Conservation (phyloP, 2,329 filamentous ascomycete genomes). For the Ilyonectria mors-panacis region DNA sequence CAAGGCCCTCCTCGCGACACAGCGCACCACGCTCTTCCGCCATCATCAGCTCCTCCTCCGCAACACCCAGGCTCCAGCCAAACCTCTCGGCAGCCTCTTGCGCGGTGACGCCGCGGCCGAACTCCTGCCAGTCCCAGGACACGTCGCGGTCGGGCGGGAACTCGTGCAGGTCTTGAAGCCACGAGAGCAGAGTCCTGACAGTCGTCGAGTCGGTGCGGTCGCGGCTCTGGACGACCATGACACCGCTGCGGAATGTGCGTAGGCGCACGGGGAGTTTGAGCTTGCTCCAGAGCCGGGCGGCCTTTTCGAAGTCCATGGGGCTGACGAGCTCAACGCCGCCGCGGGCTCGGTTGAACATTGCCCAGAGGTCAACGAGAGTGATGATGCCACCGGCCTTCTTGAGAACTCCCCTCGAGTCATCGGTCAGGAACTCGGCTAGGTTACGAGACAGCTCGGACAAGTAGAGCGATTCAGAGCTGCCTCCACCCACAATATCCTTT, state of each 20-base stretch:
- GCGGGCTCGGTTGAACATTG: conserved; percentile 92
- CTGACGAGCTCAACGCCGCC: conserved; percentile 96
- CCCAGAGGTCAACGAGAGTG: conserved; percentile 92
- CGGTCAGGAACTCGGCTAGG: conserved; percentile 89
- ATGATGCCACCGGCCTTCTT: conserved; percentile 89
- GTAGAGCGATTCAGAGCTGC: conserved; percentile 85
- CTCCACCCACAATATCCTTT: conserved; percentile 90
- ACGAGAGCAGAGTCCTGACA: conserved; percentile 80
- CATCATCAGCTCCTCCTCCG: conserved; percentile 96
- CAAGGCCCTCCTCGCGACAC: conserved; percentile 92
- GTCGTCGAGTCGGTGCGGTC: conserved; percentile 95
- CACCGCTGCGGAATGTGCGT: conserved; percentile 90
- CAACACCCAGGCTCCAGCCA: conserved; percentile 97
- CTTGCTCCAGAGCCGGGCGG: conserved; percentile 88
- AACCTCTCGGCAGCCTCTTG: conserved; percentile 92
- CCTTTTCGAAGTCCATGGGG: conserved; percentile 91
- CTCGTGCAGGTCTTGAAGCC: conserved; percentile 82
- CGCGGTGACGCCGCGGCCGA: conserved; percentile 89
- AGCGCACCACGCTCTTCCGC: conserved; percentile 90
- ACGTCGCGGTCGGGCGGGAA: conserved; percentile 76
- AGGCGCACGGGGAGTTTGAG: conserved; percentile 89
- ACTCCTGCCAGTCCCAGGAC: conserved; percentile 82
- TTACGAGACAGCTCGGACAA: conserved; percentile 89
- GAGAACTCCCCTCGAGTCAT: conserved; percentile 84
- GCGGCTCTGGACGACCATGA: conserved; percentile 92